Conservation (phyloP, 73 alveolate species). For the Urostyla sp. region DNA sequence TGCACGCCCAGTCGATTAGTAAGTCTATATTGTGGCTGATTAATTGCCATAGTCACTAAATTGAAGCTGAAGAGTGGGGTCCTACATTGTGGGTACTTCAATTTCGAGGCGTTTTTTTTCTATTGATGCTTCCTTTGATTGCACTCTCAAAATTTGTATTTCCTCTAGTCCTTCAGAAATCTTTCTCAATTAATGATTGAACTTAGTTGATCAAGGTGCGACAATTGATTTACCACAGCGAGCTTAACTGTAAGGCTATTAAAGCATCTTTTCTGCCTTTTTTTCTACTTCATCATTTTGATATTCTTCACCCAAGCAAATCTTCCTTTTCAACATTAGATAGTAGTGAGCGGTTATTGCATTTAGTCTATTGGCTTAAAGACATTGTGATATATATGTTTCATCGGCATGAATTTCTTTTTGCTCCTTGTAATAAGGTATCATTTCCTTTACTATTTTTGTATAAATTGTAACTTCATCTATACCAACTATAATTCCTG, state of each 20-base stretch:
- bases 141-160: slow-evolving; percentile 9
- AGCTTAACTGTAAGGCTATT: slow-evolving; percentile 5
- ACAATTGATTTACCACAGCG: slow-evolving; percentile 18
- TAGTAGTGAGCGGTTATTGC: slow-evolving; percentile 91
- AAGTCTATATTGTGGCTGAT: too few relatives aligned
- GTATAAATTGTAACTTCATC: slow-evolving; percentile 10
- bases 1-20: too few relatives aligned
- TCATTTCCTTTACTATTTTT: slow-evolving; percentile 70
- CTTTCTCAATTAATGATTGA: slow-evolving; percentile 13
- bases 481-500: slow-evolving; percentile 64
- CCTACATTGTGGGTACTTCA: too few relatives aligned
- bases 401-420: slow-evolving; percentile 36
- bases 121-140: too few relatives aligned
- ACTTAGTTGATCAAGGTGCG: slow-evolving; percentile 41
- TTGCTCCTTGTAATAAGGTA: too few relatives aligned
- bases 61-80: too few relatives aligned
- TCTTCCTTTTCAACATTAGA: slow-evolving; percentile 74
- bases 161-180: slow-evolving; percentile 53
- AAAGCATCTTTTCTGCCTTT: neutral
- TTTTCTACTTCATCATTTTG: slow-evolving; percentile 6
- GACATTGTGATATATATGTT: slow-evolving; percentile 79
- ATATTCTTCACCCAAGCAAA: neutral
- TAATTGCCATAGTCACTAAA: too few relatives aligned
- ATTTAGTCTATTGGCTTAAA: slow-evolving; percentile 92
- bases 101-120: too few relatives aligned